Base-by-base conservation (phyloP, 768 basidiomycete species). In the Agrocybe chaxingu region DNA sequence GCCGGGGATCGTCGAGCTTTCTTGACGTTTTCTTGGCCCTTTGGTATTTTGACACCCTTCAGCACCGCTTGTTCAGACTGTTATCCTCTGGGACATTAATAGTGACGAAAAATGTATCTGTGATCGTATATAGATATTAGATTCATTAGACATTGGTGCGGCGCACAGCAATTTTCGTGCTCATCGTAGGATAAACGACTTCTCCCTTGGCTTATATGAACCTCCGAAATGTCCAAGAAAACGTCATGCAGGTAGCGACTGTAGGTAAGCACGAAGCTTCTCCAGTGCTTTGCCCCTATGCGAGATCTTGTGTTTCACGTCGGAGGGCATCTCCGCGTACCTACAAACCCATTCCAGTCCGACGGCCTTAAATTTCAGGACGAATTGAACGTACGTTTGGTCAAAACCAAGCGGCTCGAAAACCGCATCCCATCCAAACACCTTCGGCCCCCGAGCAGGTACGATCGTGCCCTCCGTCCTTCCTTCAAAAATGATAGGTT, bases 391-490 rank as follows among this genome's bases (percentile, higher is more conserved):
- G 62, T 76, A 95, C 89, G 95, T 98, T 66, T 83, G 74, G 6
- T 85, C 84, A 13, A 78, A 84, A 8, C 81, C 86, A 43, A 80
- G 74, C 0, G 89, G 89, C 63, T 93, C 81, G 62, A 96, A 97
- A 7, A 89, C 70, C 0, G 92, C 76, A 67, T 96, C 92, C 93
- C 94, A 98, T 18, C 96, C 96, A 62, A 98, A 98, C 9, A 78
- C 68, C 29, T 75, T 70, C 0, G 84, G 78, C 0, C 96, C 96
- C 39, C 95, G 70, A 1, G 95, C 78, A 19, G 84, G 82, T 2
- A 99, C 96, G 54, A 98, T 94, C n/a, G 67, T 77, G 2, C 96
- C 96, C 19, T 92, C 83, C 1, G 94, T 97, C 8, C 80, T 75
- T 0, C 96, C 96, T 61, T 97, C 95, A 45, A 78, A 78, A 24